These are phyloP conservation scores for Annona squamosa DNA, from an alignment of 164 flowering plant species.

Conservation along the genomic window DNA sequence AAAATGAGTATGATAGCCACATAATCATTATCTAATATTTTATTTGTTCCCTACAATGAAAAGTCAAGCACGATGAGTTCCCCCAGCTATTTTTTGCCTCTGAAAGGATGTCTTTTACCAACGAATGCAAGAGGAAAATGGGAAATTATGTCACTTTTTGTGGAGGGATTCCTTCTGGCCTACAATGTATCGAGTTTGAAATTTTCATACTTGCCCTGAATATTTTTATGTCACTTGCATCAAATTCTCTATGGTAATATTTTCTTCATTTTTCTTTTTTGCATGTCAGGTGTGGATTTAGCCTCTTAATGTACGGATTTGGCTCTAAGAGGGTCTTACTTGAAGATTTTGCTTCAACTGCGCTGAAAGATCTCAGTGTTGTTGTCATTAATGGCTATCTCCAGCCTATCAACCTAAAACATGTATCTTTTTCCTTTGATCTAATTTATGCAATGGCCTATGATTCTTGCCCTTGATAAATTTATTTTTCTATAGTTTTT, in stretches of 20 bases:
- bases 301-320: slow-evolving; percentile 89
- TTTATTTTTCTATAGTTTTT: background rate
- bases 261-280: background rate
- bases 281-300: slow-evolving; percentile 69
- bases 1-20: too few relatives aligned
- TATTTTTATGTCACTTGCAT: too few relatives aligned
- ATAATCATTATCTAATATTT: too few relatives aligned
- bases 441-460: background rate
- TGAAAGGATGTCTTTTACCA: too few relatives aligned
- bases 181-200: background rate
- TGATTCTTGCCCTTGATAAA: slow-evolving; percentile 1
- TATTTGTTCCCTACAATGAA: too few relatives aligned
- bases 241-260: too few relatives aligned
- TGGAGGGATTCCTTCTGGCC: background rate
- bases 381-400: slow-evolving; percentile 92
- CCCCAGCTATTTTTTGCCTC: too few relatives aligned
- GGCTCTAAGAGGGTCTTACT: slow-evolving; percentile 84
- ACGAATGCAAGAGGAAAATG: too few relatives aligned
- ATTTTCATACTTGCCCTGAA: background rate
- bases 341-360: slow-evolving; percentile 90
- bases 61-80: too few relatives aligned
- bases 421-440: slow-evolving; percentile 30
- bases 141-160: too few relatives aligned
- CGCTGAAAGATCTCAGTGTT: slow-evolving; percentile 64
- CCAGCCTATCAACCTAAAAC: slow-evolving; percentile 72